Evolutionary conservation across 2,329 filamentous ascomycete genomes (phyloP), one percentile per base, ranked within the genome.

Genomic region (Leptosphaerulina australis): DNA sequence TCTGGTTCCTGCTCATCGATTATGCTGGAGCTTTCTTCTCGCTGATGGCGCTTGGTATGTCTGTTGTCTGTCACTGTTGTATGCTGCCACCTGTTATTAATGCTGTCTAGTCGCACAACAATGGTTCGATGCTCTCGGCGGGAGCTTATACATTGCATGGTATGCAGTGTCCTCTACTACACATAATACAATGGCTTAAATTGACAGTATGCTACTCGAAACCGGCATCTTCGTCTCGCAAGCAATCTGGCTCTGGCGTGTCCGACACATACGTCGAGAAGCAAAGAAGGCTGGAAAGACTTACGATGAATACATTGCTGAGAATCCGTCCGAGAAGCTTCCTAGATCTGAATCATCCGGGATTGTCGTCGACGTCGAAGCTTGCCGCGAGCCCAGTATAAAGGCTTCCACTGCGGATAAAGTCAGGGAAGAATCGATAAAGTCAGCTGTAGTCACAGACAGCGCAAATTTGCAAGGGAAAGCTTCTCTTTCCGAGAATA

Each of bases 21-120:
- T 85, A 79, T 48, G 58, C 77, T 1, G 85, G 85, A 2, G 84
- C 83, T 0, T 77, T 87, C 48, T 86, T 87, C 66, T 86, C 83
- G 0, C 75, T 87, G 17, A 79, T 87, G 76, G 82, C 84, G 1
- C 68, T 86, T 8, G 80, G 81, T 82, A 73, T 21, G 77, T 54
- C 15, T 15, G 10, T 1, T 10, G n/a, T 3, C 5, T 11, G 14
- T 35, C 11, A 10, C 4, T 30, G 21, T 20, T 20, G 4, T n/a
- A n/a, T n/a, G n/a, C n/a, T n/a, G n/a, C 15, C 2, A n/a, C 12
- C 12, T 15, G 3, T 25, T 26, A 17, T 46, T 53, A 31, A 62
- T 38, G 78, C 78, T 15, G 14, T 21, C 21, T 17, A 81, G 83
- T 81, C 34, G 82, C 80, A 0, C 83, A 87, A 59, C 77, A 81